These are phyloP conservation scores for Tephrocybe sp. DNA, from an alignment of 768 basidiomycete species.

Conservation along the genomic window DNA sequence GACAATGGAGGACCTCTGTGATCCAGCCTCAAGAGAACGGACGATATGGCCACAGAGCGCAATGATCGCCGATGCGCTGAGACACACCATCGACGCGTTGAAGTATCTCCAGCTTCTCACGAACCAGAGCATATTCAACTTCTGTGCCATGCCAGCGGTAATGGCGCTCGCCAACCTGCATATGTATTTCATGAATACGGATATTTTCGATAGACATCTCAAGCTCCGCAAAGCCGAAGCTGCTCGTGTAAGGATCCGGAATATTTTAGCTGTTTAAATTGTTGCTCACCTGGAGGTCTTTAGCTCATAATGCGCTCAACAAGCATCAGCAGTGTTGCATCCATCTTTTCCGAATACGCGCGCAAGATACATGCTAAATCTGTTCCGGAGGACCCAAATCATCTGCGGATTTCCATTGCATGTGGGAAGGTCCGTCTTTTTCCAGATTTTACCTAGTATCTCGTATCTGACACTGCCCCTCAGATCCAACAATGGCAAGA, in stretches of 20 bases:
- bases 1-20: conserved; percentile 66
- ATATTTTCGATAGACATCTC: conserved; percentile 82
- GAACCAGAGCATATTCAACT: conserved; percentile 92
- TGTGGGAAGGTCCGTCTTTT: conserved; percentile 69
- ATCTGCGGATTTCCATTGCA: conserved; percentile 75
- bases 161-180: conserved; percentile 96
- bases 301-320: conserved; percentile 90
- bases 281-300: background rate
- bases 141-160: conserved; percentile 89
- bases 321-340: conserved; percentile 87
- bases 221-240: conserved; percentile 94
- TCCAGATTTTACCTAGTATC: conserved; percentile 6
- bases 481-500: conserved; percentile 95
- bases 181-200: conserved; percentile 88
- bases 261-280: background rate
- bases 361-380: conserved; percentile 82
- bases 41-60: conserved; percentile 84
- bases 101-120: conserved; percentile 86
- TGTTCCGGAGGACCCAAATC: conserved; percentile 79
- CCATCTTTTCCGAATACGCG: conserved; percentile 81
- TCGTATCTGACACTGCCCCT: conserved; percentile 9
- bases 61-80: conserved; percentile 87
- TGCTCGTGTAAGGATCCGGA: conserved; percentile 54
- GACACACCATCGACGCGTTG: conserved; percentile 80
- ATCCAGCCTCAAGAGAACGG: conserved; percentile 53